Base-by-base conservation (phyloP, 495 filamentous ascomycete species). In the Cercophora scortea region DNA sequence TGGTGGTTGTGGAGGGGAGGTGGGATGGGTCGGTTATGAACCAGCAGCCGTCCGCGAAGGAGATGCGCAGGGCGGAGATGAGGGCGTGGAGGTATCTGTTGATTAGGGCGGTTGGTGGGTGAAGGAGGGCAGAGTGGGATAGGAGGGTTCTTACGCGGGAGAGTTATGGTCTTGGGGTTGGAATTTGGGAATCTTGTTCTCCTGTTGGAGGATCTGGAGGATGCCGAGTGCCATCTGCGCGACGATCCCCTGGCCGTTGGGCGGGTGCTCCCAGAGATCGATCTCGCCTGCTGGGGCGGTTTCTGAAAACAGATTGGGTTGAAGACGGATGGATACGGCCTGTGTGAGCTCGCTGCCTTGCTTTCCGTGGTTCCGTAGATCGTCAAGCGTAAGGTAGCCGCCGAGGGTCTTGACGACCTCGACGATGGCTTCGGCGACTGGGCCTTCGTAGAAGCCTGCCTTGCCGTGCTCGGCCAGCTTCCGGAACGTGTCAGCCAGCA, bases 211-310 rank as follows among this genome's bases (percentile, higher is more conserved):
- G 55, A 83, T 77, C 62, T 90, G 80, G 13, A 94, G 69, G 42
- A 93, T 88, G 2, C 89, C 89, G 5, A 94, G 70, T 0, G 89
- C 81, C 80, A 92, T 91, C 43, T 92, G 72, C 2, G 89, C 89
- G 0, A 93, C 87, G 39, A 94, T 83, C 1, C 89, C 89, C 68
- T 94, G 89, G 0, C 89, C 88, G 58, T 92, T 93, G 1, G 89
- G 89, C 33, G 89, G 85, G 63, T 90, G 87, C 56, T 94, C 89
- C 89, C 89, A 94, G 2, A 94, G 63, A 13, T 55, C 47, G 8
- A 58, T 13, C 5, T 35, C 59, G 4, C 19, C 42, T 13, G 47
- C 8, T 7, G 32, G 25, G 15, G 35, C 35, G 36, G 16, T 18
- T 13, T 32, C n/a, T 19, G 11, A n/a, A 32, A 46, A 25, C 2